Percentiles rank a stretch among this genome's conserved stretches.
Evolutionary conservation across 257 asterid genomes (phyloP).

Genomic region (Euphrasia confusa): DNA sequence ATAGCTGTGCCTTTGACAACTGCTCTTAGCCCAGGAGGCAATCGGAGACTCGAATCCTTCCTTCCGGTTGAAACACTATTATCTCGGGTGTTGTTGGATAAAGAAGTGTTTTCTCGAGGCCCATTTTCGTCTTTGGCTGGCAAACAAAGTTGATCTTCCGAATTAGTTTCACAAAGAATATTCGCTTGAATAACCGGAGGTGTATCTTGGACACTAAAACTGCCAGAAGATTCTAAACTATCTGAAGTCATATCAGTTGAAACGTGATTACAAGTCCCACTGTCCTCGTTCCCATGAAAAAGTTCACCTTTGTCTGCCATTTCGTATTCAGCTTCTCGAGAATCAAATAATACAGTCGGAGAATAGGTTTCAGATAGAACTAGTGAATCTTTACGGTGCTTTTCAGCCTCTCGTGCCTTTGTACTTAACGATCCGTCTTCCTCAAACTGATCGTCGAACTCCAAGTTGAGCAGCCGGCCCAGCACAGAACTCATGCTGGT

Average conservation of each 20-base stretch:
- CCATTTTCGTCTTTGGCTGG: conserved; percentile 13
- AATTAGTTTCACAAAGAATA: conserved; percentile 18
- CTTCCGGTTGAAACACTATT: conserved; percentile 10
- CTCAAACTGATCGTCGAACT: conserved; percentile 56
- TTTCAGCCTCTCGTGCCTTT: conserved; percentile 28
- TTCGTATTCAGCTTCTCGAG: conserved; percentile 29
- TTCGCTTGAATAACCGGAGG: conserved; percentile 1
- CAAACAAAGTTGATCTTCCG: conserved; percentile 22
- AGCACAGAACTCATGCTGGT: conserved; percentile 81
- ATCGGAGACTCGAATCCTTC: conserved; percentile 22
- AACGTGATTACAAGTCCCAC: not conserved
- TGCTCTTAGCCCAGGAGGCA: conserved; percentile 36
- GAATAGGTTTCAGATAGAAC: conserved; percentile 16
- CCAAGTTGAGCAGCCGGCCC: conserved; percentile 72
- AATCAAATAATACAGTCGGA: conserved; percentile 20
- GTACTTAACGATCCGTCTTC: conserved; percentile 40
- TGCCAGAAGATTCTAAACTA: conserved; percentile 19
- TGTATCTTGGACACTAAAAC: conserved; percentile 10
- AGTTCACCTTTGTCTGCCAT: conserved; percentile 18
- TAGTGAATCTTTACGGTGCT: conserved; percentile 21
- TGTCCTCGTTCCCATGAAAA: conserved; percentile 18
- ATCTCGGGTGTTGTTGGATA: conserved; percentile 12
- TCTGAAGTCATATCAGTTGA: not conserved
- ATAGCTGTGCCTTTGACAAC: conserved; percentile 75
- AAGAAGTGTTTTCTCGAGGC: conserved; percentile 18